These are phyloP conservation scores for Brettanomyces bruxellensis DNA, from an alignment of 805 yeast genomes.

Conservation along the genomic window DNA sequence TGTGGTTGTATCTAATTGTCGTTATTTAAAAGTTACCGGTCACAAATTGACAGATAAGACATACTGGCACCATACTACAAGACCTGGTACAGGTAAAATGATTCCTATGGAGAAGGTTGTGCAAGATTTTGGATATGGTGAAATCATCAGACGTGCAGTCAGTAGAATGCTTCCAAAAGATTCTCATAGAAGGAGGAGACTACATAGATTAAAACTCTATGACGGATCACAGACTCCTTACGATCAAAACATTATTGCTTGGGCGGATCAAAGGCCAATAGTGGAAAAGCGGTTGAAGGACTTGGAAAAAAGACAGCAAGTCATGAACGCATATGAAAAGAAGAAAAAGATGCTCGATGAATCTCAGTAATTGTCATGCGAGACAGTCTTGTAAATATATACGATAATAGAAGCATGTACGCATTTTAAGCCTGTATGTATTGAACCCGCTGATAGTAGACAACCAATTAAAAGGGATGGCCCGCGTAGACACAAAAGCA, in stretches of 20 bases:
- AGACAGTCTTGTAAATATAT: conserved; percentile 1
- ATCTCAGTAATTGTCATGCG: too few relatives aligned
- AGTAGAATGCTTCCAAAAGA: conserved; percentile 96
- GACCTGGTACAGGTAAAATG: conserved; percentile 84
- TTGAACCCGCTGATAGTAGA: background rate
- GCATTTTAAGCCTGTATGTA: background rate
- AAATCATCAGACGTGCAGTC: conserved; percentile 77
- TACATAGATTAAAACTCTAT: conserved; percentile 76
- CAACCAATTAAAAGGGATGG: too few relatives aligned
- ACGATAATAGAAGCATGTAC: background rate
- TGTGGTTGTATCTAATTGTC: conserved; percentile 92
- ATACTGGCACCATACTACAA: conserved; percentile 82
- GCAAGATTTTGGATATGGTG: conserved; percentile 79
- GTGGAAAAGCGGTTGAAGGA: conserved; percentile 35
- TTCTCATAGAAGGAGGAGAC: conserved; percentile 64
- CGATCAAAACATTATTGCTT: conserved; percentile 71
- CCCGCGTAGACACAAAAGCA: too few relatives aligned
- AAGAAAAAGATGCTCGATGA: conserved; percentile 6
- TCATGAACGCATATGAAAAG: conserved; percentile 17
- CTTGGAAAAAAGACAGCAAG: conserved; percentile 23
- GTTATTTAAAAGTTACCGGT: conserved; percentile 75
- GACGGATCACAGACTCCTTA: conserved; percentile 90
- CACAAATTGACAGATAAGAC: conserved; percentile 70
- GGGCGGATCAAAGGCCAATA: conserved; percentile 64
- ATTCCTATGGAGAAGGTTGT: conserved; percentile 72